Evolutionary conservation across 1,284 basidiomycete genomes (phyloP), one percentile per base, ranked within the genome.

Genomic region (Leccinum glutinopallens): DNA sequence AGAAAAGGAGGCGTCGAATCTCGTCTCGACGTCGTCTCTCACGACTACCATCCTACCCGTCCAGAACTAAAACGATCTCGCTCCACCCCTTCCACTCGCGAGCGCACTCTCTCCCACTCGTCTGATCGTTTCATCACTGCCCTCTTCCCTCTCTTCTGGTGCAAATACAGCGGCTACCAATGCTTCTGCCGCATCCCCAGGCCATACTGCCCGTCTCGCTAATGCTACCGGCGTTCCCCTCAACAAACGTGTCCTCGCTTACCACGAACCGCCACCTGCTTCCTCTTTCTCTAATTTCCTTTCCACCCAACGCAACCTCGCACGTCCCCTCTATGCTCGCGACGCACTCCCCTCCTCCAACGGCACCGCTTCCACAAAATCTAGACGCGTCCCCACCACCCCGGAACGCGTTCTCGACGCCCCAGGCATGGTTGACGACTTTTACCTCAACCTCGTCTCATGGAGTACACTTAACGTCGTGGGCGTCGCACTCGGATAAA

Each of bases 381-480:
- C 85, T 1, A 84, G 95, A 9, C 90, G 91, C 69, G 92, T 97
- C 65, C 84, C 93, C 0, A 94, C 89, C 0, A 89, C 87, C 66
- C 95, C 91, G 0, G 94, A 97, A 71, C 86, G 94, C 29, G 94
- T 98, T 2, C 84, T 99, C 12, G 97, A 99, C 72, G 97, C 97
- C 0, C 96, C 96, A 0, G 94, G 93, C 2, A 92, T 98, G 81
- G 86, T 92, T 5, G 95, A 98, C 70, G 97, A 99, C 78, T 99
- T 97, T 77, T 99, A 99, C 76, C 88, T 98, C 72, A 99, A 99
- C 76, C 83, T 99, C 41, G 79, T 98, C 63, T 87, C 91, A 55
- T 99, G 97, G 97, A 92, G 91, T 43, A 84, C 84, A 37, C 86
- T 87, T 64, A 98, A 99, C 77, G 81, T 90, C 41, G 87, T 98